Evolutionary conservation across 1,139 yeast genomes (phyloP).

Genomic region (Arxiozyma slooffiae): DNA sequence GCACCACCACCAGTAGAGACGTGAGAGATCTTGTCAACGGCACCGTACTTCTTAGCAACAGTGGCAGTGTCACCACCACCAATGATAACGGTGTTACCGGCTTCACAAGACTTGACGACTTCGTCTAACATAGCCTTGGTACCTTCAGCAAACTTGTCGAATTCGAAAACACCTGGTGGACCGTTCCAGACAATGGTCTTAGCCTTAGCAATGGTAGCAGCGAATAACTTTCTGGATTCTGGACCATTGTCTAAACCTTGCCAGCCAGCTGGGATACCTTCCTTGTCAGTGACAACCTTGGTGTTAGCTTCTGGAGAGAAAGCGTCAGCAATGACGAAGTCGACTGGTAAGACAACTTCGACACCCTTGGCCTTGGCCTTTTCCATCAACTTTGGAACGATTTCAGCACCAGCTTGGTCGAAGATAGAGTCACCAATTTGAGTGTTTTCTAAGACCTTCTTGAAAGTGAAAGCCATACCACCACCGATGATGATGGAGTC

Average conservation of each 20-base stretch:
- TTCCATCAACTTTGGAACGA: constrained; percentile 14
- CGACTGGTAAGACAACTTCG: constrained; percentile 84
- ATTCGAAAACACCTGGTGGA: constrained; percentile 63
- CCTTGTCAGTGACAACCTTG: constrained; percentile 64
- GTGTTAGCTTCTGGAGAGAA: constrained; percentile 81
- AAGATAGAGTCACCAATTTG: constrained; percentile 16
- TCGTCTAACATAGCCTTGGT: constrained; percentile 83
- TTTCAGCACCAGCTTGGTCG: constrained; percentile 15
- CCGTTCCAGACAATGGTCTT: constrained; percentile 70
- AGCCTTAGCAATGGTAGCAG: constrained; percentile 73
- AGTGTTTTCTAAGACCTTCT: constrained; percentile 13
- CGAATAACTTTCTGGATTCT: constrained; percentile 66
- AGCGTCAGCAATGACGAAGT: constrained; percentile 87
- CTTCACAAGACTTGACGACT: constrained; percentile 71
- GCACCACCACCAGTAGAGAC: constrained; percentile 99
- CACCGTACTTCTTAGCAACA: constrained; percentile 94
- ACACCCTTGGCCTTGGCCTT: constrained; percentile 90
- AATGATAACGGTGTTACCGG: constrained; percentile 86
- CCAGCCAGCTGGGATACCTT: constrained; percentile 23
- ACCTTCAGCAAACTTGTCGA: constrained; percentile 79
- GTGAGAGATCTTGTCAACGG: constrained; percentile 86
- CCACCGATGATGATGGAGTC: constrained; percentile 16
- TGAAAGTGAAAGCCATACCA: constrained; percentile 18
- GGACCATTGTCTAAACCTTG: constrained; percentile 92
- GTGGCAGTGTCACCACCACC: constrained; percentile 99